Evolutionary conservation across 345 rosid species (phyloP).

Genomic region (Salix udensis): DNA sequence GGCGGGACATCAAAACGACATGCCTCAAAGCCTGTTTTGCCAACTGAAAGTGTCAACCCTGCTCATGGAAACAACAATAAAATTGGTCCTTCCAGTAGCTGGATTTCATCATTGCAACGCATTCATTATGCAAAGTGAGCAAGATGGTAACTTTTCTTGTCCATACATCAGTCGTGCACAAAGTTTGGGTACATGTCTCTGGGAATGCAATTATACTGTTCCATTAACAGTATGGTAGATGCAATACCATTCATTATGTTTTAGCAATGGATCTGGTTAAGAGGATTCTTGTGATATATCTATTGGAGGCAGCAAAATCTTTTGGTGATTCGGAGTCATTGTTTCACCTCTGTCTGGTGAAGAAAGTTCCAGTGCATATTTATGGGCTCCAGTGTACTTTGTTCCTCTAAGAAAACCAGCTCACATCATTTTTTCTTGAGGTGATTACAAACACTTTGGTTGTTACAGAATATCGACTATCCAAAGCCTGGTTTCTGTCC

Average conservation of each 20-base stretch:
- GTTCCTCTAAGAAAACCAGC: constrained; percentile 25
- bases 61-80: constrained; percentile 48
- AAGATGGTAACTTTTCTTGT: constrained; percentile 30
- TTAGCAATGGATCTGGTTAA: constrained; percentile 29
- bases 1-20: constrained; percentile 66
- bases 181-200: constrained; percentile 21
- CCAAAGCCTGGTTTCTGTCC: constrained; percentile 27
- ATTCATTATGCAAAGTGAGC: constrained; percentile 62
- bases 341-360: constrained; percentile 27
- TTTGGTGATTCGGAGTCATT: constrained; percentile 26
- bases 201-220: constrained; percentile 27
- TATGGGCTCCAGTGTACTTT: constrained; percentile 22
- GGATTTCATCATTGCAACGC: constrained; percentile 75
- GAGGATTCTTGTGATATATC: constrained; percentile 34
- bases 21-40: constrained; percentile 40
- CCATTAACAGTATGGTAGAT: constrained; percentile 23
- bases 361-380: constrained; percentile 19
- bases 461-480: constrained; percentile 28
- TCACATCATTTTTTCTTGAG: constrained; percentile 23
- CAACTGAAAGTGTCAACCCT: constrained; percentile 53
- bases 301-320: constrained; percentile 27
- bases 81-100: constrained; percentile 59
- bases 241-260: constrained; percentile 21
- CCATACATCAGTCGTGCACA: constrained; percentile 2
- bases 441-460: constrained; percentile 39